These are phyloP conservation scores for Chlorella sorokiniana DNA, from an alignment of 139 green algal genomes.

Conservation along the genomic window DNA sequence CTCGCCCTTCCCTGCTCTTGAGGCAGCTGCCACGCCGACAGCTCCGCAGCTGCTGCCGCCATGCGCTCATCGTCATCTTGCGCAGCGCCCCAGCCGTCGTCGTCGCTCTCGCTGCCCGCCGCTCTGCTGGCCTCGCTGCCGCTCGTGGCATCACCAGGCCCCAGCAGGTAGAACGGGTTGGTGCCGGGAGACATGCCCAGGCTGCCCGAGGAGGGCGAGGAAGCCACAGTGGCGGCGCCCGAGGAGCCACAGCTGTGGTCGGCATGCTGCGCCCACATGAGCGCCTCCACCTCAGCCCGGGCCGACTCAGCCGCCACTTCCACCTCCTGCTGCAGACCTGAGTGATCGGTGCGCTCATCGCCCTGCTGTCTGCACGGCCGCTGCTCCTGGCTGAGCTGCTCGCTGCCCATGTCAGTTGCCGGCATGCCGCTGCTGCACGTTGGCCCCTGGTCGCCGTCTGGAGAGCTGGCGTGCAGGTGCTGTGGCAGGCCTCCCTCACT, in stretches of 20 bases:
- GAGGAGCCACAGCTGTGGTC: neutral
- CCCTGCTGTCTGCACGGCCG: neutral
- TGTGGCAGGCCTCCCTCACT: neutral
- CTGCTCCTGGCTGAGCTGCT: slow-evolving; percentile 16
- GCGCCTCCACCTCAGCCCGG: neutral
- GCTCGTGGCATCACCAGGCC: neutral
- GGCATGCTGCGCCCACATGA: neutral
- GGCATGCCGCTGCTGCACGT: neutral
- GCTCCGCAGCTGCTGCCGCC: neutral
- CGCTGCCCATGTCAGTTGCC: neutral
- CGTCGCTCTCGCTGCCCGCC: neutral
- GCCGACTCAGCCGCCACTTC: slow-evolving; percentile 1
- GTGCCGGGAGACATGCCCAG: neutral
- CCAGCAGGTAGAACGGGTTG: slow-evolving; percentile 14
- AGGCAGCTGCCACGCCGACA: neutral
- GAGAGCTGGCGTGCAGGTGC: slow-evolving; percentile 3
- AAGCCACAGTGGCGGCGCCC: neutral
- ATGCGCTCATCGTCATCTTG: neutral
- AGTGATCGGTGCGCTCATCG: neutral
- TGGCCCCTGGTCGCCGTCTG: slow-evolving; percentile 1
- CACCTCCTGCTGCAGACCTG: slow-evolving; percentile 1
- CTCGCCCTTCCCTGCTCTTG: too few species aligned
- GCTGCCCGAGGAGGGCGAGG: neutral
- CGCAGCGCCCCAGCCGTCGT: neutral
- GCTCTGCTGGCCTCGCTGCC: neutral